These are phyloP conservation scores for Allium sativum DNA, from an alignment of 106 monocot species.

Conservation along the genomic window DNA sequence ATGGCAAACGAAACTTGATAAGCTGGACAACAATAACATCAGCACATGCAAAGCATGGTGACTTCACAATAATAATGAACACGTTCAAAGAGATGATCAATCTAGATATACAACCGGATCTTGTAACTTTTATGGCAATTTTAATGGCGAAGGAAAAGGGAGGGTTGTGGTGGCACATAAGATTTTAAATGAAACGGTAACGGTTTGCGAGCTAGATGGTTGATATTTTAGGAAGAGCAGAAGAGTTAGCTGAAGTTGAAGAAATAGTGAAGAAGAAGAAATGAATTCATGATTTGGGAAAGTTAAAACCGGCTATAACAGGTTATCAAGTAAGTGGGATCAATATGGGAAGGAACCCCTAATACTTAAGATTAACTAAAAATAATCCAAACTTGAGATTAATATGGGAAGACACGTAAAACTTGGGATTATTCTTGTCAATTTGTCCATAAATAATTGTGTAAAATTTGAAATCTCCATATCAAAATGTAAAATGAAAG, in stretches of 20 bases:
- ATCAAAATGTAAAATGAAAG: no score
- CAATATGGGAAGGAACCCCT: no score
- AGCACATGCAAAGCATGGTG: constrained; percentile 59
- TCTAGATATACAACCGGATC: constrained; percentile 41
- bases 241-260: constrained; percentile 62
- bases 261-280: constrained; percentile 21
- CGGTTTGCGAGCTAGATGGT: constrained; percentile 34
- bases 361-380: no score
- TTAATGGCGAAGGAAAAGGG: constrained; percentile 69
- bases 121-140: constrained; percentile 48
- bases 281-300: no score
- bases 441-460: no score
- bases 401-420: no score
- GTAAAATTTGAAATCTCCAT: no score
- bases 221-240: constrained; percentile 82
- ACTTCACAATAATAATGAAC: constrained; percentile 34
- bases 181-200: constrained; percentile 40
- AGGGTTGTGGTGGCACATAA: constrained; percentile 35
- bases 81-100: constrained; percentile 47
- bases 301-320: no score
- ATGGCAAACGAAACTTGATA: constrained; percentile 20
- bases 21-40: constrained; percentile 79
- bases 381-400: no score
- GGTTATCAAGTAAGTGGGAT: no score
- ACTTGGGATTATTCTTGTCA: no score